Evolutionary conservation across 352 stramenopile species (phyloP), one percentile per base, ranked within the genome.

Genomic region (Pythium brachiatum): DNA sequence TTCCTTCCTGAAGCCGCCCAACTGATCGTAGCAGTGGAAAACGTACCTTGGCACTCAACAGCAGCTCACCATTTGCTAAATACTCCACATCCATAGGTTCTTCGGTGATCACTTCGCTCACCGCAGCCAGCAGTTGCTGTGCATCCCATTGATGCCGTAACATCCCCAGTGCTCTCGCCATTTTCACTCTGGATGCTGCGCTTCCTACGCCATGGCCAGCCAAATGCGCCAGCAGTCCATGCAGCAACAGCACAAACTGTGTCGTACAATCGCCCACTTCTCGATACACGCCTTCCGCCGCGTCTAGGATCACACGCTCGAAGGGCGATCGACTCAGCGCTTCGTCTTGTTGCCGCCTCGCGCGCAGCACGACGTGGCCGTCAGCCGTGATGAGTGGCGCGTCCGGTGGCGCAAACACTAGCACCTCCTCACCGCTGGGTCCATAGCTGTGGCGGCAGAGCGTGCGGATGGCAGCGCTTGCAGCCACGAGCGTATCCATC

Each of bases 401-500:
- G 23, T 89, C 77, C 2, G 81, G 78, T 25, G 83, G 75, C 21
- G 74, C 62, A 36, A 91, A 87, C 9, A 93, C 60, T 62, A 93
- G 56, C 48, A 72, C 77, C 13, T 86, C 67, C 21, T 80, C 66
- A 31, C 73, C 78, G 15, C 57, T 72, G 20, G 83, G 81, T 0
- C 83, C 83, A 51, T 85, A 91, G 62, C 60, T 71, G 8, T 53
- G 57, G 48, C 56, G 60, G 36, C 75, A 78, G 44, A 89, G 71
- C 44, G 60, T 43, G 9, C 70, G 57, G 15, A 92, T 63, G 23
- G 41, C 34, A 43, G 60, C 31, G 5, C 29, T 41, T 13, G 51
- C 62, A 7, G 38, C 29, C 4, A 69, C 50, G 25, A 69, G 25
- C 16, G 38, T 34, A 52, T 69, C 52, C 62, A 69, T 69, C 7